A percentile compares a stretch with the other conserved stretches of the same genome.
These are phyloP conservation scores for Mortierella sp. DNA, from an alignment of 371 early-diverging fungal species.

Conservation along the genomic window DNA sequence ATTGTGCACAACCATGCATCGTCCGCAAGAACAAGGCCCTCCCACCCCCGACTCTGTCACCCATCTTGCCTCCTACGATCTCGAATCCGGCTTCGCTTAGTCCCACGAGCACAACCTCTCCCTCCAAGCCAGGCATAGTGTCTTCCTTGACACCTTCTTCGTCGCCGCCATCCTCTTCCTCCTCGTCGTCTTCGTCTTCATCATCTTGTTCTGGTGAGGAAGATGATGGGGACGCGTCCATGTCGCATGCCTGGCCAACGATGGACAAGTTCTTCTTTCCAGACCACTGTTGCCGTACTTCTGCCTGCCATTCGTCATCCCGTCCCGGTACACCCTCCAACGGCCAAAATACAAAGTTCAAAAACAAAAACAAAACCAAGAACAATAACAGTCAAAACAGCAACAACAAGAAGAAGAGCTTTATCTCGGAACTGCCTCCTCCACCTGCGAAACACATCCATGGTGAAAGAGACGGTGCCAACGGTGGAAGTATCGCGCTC, in stretches of 20 bases:
- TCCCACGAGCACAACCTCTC: not conserved
- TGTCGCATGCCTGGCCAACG: conserved; percentile 41
- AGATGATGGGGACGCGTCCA: conserved; percentile 3
- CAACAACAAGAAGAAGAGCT: conserved; percentile 8
- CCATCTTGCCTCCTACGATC: conserved; percentile 32
- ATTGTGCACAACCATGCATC: conserved; percentile 35
- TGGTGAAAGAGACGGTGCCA: not conserved
- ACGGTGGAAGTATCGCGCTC: conserved; percentile 20
- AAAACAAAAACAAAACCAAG: not conserved
- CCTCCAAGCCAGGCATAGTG: not conserved
- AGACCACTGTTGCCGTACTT: conserved; percentile 53
- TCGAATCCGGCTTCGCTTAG: conserved; percentile 18
- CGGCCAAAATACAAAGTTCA: not conserved
- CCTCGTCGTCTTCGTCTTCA: not conserved
- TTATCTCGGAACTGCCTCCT: conserved; percentile 39
- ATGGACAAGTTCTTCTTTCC: conserved; percentile 49
- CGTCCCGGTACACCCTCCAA: not conserved
- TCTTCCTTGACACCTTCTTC: too few relatives aligned
- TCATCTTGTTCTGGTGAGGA: not conserved
- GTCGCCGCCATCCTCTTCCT: too few relatives aligned
- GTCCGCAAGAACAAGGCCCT: conserved; percentile 46
- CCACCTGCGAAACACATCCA: conserved; percentile 14
- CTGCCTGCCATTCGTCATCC: conserved; percentile 15
- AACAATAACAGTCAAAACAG: not conserved
- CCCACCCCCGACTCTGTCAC: conserved; percentile 49